A percentile compares a stretch with the other conserved stretches of the same genome.
phyloP scores from a whole-genome alignment of 169 alveolate genomes.

The Cryptosporidium xiaoi region DNA sequence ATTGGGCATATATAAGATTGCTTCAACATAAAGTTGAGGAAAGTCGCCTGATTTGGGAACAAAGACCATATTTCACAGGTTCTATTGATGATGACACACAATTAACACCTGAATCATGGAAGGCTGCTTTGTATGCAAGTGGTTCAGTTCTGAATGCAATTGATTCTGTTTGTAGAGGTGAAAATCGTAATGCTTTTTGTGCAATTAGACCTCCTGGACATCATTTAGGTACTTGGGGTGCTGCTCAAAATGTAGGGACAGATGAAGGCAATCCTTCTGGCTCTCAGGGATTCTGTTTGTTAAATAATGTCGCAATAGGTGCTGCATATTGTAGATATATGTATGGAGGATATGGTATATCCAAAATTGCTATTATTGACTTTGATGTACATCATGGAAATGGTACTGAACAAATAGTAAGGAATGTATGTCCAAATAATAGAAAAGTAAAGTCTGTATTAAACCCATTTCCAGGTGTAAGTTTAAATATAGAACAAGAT shows the following conservation, averaged over 20 bases:
- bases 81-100: conserved; percentile 91
- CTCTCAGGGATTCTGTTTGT: conserved; percentile 97
- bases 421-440: conserved; percentile 36
- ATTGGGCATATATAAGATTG: conserved; percentile 89
- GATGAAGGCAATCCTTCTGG: conserved; percentile 82
- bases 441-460: conserved; percentile 15
- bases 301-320: conserved; percentile 98
- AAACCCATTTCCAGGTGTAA: conserved; percentile 62
- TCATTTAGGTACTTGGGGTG: conserved; percentile 98
- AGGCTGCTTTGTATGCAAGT: conserved; percentile 91
- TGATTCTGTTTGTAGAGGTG: conserved; percentile 89
- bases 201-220: conserved; percentile 98
- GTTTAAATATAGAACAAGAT: conserved; percentile 48
- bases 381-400: conserved; percentile 99
- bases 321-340: conserved; percentile 94
- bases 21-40: conserved; percentile 77
- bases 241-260: conserved; percentile 79
- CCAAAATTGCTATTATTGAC: conserved; percentile 96
- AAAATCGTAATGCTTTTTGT: conserved; percentile 88
- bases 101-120: conserved; percentile 90
- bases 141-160: conserved; percentile 93
- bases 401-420: conserved; percentile 98
- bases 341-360: conserved; percentile 86
- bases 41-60: conserved; percentile 79
- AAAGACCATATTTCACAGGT: conserved; percentile 79